Evolutionary conservation across 2,329 filamentous ascomycete species (phyloP).

Genomic region (Biscogniauxia sp.): DNA sequence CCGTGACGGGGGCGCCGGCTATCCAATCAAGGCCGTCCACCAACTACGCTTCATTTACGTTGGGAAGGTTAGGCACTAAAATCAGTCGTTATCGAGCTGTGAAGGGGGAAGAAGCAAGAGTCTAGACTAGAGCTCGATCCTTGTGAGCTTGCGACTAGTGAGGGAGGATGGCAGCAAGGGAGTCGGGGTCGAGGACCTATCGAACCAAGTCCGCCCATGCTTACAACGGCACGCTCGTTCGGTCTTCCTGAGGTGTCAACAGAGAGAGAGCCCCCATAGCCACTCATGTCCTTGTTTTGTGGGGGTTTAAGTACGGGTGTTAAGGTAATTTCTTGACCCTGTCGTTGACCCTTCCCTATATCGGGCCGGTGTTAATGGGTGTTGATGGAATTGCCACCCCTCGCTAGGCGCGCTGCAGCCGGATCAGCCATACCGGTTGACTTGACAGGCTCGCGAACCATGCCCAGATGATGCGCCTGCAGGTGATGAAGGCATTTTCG

Average conservation of each 20-base stretch:
- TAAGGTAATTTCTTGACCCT: slow-evolving; percentile 20
- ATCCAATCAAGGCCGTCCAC: not conserved
- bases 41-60: not conserved
- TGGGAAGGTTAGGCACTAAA: not conserved
- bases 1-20: not conserved
- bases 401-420: slow-evolving; percentile 15
- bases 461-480: slow-evolving; percentile 10
- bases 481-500: slow-evolving; percentile 14
- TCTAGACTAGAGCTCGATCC: not conserved
- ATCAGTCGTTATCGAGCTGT: not conserved
- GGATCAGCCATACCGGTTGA: slow-evolving; percentile 16
- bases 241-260: not conserved
- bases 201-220: not conserved
- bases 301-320: slow-evolving; percentile 17
- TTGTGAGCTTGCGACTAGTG: not conserved
- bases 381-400: slow-evolving; percentile 11
- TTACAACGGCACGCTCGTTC: not conserved
- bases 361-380: slow-evolving; percentile 17
- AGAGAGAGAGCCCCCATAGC: not conserved
- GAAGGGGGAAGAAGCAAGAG: not conserved
- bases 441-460: slow-evolving; percentile 16
- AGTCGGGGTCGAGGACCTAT: not conserved
- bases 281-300: slow-evolving; percentile 6
- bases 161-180: not conserved
- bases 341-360: slow-evolving; percentile 22